These are phyloP conservation scores for Fusarium duplospermum DNA, from an alignment of 2,329 filamentous ascomycete species.

Conservation along the genomic window DNA sequence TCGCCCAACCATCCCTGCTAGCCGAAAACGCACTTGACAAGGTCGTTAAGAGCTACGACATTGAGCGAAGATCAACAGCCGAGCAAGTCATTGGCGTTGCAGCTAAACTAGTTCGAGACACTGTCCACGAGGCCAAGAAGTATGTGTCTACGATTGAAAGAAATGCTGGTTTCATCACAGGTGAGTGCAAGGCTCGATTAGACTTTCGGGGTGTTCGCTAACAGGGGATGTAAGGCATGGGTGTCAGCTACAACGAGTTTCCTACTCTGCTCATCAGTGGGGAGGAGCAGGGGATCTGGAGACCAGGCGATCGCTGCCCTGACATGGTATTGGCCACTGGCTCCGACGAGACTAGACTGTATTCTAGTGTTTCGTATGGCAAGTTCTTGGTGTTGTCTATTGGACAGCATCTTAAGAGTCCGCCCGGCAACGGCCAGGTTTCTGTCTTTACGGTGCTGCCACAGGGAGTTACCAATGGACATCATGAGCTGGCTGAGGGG, in stretches of 20 bases:
- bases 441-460: conserved; percentile 7
- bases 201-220: background rate
- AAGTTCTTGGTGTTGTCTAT: conserved; percentile 1
- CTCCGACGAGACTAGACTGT: conserved; percentile 7
- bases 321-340: background rate
- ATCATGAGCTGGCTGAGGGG: fast-evolving
- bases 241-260: conserved; percentile 22
- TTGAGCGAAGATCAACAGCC: conserved; percentile 57
- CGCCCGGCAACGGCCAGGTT: background rate
- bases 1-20: conserved; percentile 40
- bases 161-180: conserved; percentile 62
- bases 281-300: conserved; percentile 14
- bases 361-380: conserved; percentile 6
- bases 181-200: conserved; percentile 35
- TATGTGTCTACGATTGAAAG: conserved; percentile 61
- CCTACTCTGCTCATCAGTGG: conserved; percentile 22
- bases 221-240: conserved; percentile 17
- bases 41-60: conserved; percentile 57
- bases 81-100: conserved; percentile 60
- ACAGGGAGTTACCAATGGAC: background rate
- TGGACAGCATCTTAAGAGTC: background rate
- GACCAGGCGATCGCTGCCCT: conserved; percentile 28
- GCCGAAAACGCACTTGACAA: conserved; percentile 8
- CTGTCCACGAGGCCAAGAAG: conserved; percentile 55
- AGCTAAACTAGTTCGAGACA: conserved; percentile 58